These are phyloP conservation scores for Calonectria leucothoes DNA, from an alignment of 2,329 filamentous ascomycete species.

Conservation along the genomic window DNA sequence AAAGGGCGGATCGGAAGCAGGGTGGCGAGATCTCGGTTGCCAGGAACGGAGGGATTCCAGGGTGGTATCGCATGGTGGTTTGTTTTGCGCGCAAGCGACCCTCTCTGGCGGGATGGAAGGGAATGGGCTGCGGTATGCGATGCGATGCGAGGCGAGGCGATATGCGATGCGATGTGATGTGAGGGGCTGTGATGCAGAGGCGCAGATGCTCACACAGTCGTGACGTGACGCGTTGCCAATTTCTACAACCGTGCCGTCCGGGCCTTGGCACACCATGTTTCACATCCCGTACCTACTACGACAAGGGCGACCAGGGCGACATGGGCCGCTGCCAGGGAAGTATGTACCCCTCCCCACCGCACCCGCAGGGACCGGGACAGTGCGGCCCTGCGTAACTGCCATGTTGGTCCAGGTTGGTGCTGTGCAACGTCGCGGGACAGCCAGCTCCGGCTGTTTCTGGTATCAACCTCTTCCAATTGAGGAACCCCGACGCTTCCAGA, in stretches of 20 bases:
- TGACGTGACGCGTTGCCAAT: constrained; percentile 19
- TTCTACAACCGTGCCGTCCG: constrained; percentile 12
- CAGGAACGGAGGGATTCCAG: constrained; percentile 32
- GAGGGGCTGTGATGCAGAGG: constrained; percentile 15
- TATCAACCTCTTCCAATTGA: not conserved
- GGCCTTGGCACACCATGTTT: constrained; percentile 23
- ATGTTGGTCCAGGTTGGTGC: not conserved
- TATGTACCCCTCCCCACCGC: not conserved
- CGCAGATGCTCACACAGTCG: constrained; percentile 12
- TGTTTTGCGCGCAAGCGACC: constrained; percentile 31
- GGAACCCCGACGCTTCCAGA: constrained; percentile 11
- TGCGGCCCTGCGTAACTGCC: not conserved
- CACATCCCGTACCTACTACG: constrained; percentile 9
- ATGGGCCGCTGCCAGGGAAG: not conserved
- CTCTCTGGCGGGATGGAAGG: constrained; percentile 5
- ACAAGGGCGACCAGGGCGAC: constrained; percentile 5
- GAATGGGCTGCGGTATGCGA: not conserved
- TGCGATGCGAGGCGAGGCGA: constrained; percentile 9
- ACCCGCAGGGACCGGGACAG: not conserved
- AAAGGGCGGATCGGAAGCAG: not conserved
- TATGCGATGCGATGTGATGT: constrained; percentile 1
- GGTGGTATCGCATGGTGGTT: constrained; percentile 41
- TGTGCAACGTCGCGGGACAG: constrained; percentile 1
- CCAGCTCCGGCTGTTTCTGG: constrained; percentile 1
- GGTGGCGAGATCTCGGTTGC: constrained; percentile 21